Evolutionary conservation across 2,329 filamentous ascomycete species (phyloP).

Genomic region (Hyphodiscus sp.): DNA sequence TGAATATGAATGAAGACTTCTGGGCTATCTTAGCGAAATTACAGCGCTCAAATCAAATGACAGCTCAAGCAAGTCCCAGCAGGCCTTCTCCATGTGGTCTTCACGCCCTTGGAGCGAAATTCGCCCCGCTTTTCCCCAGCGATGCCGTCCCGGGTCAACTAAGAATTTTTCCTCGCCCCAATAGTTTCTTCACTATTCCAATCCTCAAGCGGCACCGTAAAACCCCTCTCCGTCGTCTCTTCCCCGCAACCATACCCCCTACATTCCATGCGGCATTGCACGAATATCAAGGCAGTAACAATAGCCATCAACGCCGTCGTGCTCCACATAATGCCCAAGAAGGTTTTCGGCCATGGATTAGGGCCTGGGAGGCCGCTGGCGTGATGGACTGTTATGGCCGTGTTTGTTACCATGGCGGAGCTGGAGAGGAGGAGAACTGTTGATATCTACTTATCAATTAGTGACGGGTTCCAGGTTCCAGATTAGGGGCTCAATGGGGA

Average conservation of each 20-base stretch:
- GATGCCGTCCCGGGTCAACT: not conserved
- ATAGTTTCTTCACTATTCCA: not conserved
- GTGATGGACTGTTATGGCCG: not conserved
- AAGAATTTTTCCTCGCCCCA: not conserved
- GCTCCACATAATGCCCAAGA: not conserved
- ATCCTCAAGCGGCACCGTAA: not conserved
- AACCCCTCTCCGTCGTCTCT: not conserved
- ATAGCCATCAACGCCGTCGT: not conserved
- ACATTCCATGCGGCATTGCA: not conserved
- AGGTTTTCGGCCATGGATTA: not conserved
- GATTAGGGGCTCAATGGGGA: not conserved
- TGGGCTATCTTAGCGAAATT: too few species aligned
- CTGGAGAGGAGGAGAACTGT: not conserved
- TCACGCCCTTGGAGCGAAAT: too few species aligned
- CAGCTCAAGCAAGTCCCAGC: too few species aligned
- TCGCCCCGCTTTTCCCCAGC: too few species aligned
- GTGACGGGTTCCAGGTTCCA: too few species aligned
- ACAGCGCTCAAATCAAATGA: too few species aligned
- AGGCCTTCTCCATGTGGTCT: too few species aligned
- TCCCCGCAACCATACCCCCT: not conserved
- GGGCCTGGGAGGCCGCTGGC: not conserved
- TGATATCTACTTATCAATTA: not conserved
- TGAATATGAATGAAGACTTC: too few species aligned
- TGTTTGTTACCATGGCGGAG: not conserved
- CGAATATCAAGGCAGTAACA: not conserved